phyloP scores from a whole-genome alignment of 441 rosid species.

The Sinapis alba region DNA sequence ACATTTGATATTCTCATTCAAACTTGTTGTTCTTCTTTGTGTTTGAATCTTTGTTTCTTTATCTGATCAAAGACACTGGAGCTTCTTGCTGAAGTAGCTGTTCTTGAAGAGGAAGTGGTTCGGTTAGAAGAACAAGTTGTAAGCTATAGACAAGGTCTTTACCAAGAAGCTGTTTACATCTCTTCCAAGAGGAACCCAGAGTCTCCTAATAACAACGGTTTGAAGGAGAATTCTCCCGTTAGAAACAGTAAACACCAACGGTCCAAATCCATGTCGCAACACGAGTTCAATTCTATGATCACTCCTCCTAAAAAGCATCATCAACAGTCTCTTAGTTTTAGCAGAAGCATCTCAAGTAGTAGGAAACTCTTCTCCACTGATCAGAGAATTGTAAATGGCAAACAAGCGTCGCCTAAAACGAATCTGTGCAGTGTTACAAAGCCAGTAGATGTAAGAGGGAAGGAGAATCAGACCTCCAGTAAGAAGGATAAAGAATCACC shows the following conservation, averaged over 20 bases:
- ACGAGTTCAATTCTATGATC: conserved; percentile 57
- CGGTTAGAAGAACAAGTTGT: conserved; percentile 92
- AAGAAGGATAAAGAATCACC: conserved; percentile 67
- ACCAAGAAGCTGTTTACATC: conserved; percentile 76
- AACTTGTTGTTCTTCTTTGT: background rate
- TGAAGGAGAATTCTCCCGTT: conserved; percentile 47
- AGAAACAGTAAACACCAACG: conserved; percentile 64
- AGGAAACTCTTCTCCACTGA: conserved; percentile 57
- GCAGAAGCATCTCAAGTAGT: conserved; percentile 65
- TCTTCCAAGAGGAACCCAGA: conserved; percentile 73
- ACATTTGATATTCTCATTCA: background rate
- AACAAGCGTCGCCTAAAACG: conserved; percentile 47
- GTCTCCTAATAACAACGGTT: conserved; percentile 44
- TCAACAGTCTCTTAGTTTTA: conserved; percentile 57
- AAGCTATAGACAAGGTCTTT: conserved; percentile 80
- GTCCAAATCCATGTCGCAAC: conserved; percentile 69
- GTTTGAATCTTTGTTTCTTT: conserved; percentile 4
- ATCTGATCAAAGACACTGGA: conserved; percentile 60
- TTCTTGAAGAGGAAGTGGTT: conserved; percentile 90
- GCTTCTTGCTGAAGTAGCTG: conserved; percentile 96
- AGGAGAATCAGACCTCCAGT: background rate
- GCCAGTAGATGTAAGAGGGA: conserved; percentile 43
- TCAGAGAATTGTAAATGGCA: conserved; percentile 46
- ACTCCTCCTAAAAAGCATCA: conserved; percentile 46
- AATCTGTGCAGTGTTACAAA: conserved; percentile 37